Percentiles rank a stretch among this genome's conserved stretches.
These are phyloP conservation scores for Berberis thunbergii DNA, from an alignment of 164 flowering plant species.

Conservation along the genomic window DNA sequence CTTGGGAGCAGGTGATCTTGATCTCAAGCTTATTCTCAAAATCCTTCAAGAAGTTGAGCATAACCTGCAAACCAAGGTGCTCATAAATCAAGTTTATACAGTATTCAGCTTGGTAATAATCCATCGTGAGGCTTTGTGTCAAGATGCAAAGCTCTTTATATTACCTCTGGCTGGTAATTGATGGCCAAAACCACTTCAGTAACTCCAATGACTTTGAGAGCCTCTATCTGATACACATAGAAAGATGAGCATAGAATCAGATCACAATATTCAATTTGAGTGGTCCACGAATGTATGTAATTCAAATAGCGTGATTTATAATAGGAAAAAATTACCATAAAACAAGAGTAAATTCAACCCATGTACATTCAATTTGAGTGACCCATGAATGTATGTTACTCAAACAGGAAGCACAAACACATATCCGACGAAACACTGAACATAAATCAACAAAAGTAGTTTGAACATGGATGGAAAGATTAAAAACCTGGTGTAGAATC, in stretches of 20 bases:
- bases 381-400: no score
- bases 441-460: no score
- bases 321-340: no score
- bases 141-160: not conserved
- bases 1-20: constrained; percentile 24
- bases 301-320: no score
- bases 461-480: not conserved
- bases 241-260: not conserved
- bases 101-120: no score
- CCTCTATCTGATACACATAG: constrained; percentile 61
- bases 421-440: no score
- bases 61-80: constrained; percentile 12
- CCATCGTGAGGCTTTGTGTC: not conserved
- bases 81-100: not conserved
- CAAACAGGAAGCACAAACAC: no score
- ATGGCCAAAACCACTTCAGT: constrained; percentile 94
- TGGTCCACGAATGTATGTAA: no score
- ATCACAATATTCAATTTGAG: not conserved
- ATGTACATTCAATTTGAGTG: no score
- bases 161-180: constrained; percentile 97
- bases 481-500: constrained; percentile 15
- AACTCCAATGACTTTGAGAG: constrained; percentile 86
- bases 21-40: constrained; percentile 17
- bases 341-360: no score
- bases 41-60: constrained; percentile 20